Percentiles rank a stretch among this genome's conserved stretches.
Evolutionary conservation across 148 eudicot genomes (phyloP).

Genomic region (Oxyria digyna): DNA sequence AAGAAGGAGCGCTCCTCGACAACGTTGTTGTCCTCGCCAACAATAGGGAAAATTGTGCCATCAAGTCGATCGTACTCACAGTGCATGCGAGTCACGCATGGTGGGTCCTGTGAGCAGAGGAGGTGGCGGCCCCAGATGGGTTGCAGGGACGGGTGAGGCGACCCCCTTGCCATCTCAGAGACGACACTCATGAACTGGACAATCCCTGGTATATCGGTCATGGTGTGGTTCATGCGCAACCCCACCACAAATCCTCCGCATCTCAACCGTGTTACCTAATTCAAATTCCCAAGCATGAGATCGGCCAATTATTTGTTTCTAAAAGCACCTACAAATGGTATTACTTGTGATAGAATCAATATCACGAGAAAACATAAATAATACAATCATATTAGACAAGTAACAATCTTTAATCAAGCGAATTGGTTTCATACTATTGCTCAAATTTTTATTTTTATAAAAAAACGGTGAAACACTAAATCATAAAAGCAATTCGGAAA

Average conservation of each 20-base stretch:
- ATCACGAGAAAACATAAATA: too few species aligned
- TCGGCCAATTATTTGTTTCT: too few species aligned
- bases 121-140: conserved; percentile 14
- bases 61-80: neutral
- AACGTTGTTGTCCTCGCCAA: neutral
- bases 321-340: too few species aligned
- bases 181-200: conserved; percentile 6
- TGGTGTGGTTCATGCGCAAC: conserved; percentile 7
- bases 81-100: conserved; percentile 4
- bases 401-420: too few species aligned
- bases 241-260: conserved; percentile 17
- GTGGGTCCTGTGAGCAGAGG: conserved; percentile 7
- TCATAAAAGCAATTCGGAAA: too few species aligned
- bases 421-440: too few species aligned
- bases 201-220: neutral
- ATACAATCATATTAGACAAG: too few species aligned
- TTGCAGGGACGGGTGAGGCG: neutral
- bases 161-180: conserved; percentile 5
- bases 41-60: neutral
- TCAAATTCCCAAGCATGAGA: too few species aligned
- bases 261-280: conserved; percentile 15
- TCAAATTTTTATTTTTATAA: too few species aligned
- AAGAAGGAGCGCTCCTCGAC: conserved; percentile 7
- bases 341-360: too few species aligned
- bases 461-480: too few species aligned